Conservation (phyloP, 352 stramenopile species). For the Globisporangium spinosum region DNA sequence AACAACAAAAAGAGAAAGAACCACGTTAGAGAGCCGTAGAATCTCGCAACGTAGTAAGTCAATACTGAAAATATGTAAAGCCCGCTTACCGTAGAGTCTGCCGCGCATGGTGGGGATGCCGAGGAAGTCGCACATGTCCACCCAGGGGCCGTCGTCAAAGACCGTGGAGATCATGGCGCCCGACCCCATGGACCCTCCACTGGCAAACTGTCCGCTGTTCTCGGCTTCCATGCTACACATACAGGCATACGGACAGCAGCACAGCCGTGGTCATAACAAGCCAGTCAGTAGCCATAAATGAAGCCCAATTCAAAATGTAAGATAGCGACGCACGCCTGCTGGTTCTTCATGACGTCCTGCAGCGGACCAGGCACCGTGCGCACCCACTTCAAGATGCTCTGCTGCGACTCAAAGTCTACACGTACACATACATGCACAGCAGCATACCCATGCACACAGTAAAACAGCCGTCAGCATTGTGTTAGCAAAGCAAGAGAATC, state of each 20-base stretch:
- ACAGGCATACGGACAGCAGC: not conserved
- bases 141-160: conserved; percentile 79
- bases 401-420: conserved; percentile 49
- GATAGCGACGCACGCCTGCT: conserved; percentile 28
- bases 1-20: not conserved
- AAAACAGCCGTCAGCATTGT: not conserved
- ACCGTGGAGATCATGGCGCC: conserved; percentile 51
- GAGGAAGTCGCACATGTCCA: conserved; percentile 72
- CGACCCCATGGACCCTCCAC: conserved; percentile 37
- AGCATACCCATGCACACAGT: no score
- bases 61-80: not conserved
- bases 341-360: conserved; percentile 76
- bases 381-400: conserved; percentile 79
- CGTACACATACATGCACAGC: not conserved
- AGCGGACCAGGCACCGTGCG: conserved; percentile 62
- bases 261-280: conserved; percentile 1
- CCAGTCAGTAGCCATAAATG: not conserved
- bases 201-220: conserved; percentile 33
- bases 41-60: not conserved
- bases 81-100: conserved; percentile 55
- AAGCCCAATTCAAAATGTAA: not conserved
- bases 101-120: conserved; percentile 43
- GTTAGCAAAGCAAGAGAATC: not conserved
- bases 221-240: conserved; percentile 39
- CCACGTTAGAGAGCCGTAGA: not conserved